Evolutionary conservation across 805 yeast genomes (phyloP), one percentile per base, ranked within the genome.

Genomic region (Scheffersomyces stipitis): DNA sequence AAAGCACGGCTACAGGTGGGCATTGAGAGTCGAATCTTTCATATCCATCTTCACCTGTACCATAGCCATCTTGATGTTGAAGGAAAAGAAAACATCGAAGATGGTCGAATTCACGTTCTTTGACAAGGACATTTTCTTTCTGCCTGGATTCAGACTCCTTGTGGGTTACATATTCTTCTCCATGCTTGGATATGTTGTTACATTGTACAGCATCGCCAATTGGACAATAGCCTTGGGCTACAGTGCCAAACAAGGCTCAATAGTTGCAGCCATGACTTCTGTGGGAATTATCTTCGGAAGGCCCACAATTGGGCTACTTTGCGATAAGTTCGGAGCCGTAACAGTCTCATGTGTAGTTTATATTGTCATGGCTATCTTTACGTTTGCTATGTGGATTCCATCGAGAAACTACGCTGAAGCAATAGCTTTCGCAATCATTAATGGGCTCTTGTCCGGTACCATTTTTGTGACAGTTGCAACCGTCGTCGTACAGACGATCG

Each of bases 101-200:
- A 20, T 7, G 24, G 24, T 20, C 24, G 24, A 20, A 10, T 20
- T 20, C 24, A 20, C 24, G 10, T 7, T 20, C 7, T 20, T 20
- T 10, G 24, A 20, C 10, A 7, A 24, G 22, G 32, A 33, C 33
- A 37, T 42, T 4, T 36, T 44, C 23, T 18, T 16, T 18, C 32
- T 44, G 12, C 40, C 42, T 2, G 50, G 49, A 6, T 45, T 49
- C 34, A 41, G 41, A 35, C 33, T 47, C 26, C 41, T 43, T 14
- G 36, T 26, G 4, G 33, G 40, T 12, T 49, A 43, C 36, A 36
- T 40, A 13, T 44, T 47, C 12, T 34, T 40, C 17, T 42, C 48
- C 28, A 47, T 45, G 50, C 37, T 49, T 13, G 54, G 54, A 7
- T 49, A 47, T 40, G 54, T 45, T 24, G 45, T 49, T 20, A 48